Evolutionary conservation across 2,329 filamentous ascomycete species (phyloP), one percentile per base, ranked within the genome.

Genomic region (Penicillium hesseltinei): DNA sequence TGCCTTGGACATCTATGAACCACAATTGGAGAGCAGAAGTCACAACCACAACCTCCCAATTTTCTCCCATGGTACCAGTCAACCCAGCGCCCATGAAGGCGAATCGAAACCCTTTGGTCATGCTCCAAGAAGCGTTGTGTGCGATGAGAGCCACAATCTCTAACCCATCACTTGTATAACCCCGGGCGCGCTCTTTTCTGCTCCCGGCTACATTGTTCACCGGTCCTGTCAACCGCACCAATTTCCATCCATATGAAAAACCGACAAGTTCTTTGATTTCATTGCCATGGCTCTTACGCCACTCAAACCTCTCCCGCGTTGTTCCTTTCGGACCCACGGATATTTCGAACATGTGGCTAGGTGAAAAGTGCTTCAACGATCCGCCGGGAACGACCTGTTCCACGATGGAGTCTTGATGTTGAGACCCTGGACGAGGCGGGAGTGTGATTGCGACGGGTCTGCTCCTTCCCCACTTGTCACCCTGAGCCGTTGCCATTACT

Each of bases 131-230:
- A 23, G 51, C 46, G 31, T 60, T 62, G 29, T 61, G 54, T 13
- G 62, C 58, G 10, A 61, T 40, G 3, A 62, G 17, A 11, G 58
- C 60, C 7, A 64, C 48, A 9, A 64, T 46, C 31, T 64, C 58
- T n/a, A 54, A 17, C 6, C 60, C 49, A 45, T 61, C 50, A 21
- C 60, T 62, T 4, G 58, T 52, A 46, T 59, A 39, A 5, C 54
- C 56, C 4, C 11, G 13, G 13, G 55, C 46, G 17, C 60, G 55
- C 23, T 57, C 51, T 9, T 54, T 59, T 35, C 58, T 51, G 19
- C 51, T 57, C 33, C 53, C 58, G 1, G 45, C 48, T 19, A 19
- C 48, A 8, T 17, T 45, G 7, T 15, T 17, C 27, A 33, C 19
- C 2, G 58, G 51, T 15, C 44, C 56, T 3, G 57, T 38, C 23